Percentiles rank a stretch among this genome's conserved stretches.
These are phyloP conservation scores for Knoxdaviesia proteae DNA, from an alignment of 2,329 filamentous ascomycete species.

Conservation along the genomic window DNA sequence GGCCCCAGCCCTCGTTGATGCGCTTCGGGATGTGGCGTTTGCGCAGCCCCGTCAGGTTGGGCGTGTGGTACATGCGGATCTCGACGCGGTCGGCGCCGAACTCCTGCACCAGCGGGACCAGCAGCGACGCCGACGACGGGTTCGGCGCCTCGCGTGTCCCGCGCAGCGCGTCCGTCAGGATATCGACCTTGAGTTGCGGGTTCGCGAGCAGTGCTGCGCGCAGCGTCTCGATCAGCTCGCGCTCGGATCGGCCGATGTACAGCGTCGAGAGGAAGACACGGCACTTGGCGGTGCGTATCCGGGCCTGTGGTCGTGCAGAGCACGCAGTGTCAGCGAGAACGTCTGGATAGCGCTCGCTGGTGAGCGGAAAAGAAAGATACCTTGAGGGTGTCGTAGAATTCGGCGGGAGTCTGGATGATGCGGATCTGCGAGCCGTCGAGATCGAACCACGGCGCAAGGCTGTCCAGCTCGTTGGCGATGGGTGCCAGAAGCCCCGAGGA, in stretches of 20 bases:
- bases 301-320: conserved; percentile 27
- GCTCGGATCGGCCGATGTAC: conserved; percentile 86
- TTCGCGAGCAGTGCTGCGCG: conserved; percentile 55
- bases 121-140: conserved; percentile 69
- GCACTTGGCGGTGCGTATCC: conserved; percentile 58
- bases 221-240: conserved; percentile 69
- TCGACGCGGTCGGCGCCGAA: conserved; percentile 74
- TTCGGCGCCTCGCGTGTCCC: conserved; percentile 79
- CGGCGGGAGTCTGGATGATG: conserved; percentile 59
- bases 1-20: conserved; percentile 94
- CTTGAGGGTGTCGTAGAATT: conserved; percentile 86
- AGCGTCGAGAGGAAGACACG: conserved; percentile 87
- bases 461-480: conserved; percentile 57
- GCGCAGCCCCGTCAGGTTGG: conserved; percentile 70
- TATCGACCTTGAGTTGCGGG: conserved; percentile 58
- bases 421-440: conserved; percentile 61
- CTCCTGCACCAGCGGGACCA: conserved; percentile 64
- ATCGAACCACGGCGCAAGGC: conserved; percentile 76
- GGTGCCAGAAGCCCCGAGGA: conserved; percentile 19
- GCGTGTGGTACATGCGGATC: conserved; percentile 94
- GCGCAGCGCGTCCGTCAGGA: conserved; percentile 76
- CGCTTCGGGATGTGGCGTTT: conserved; percentile 71
- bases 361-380: conserved; percentile 18
- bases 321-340: not conserved
- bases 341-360: not conserved